Conservation (phyloP, 305 asterid genomes). For the Fraxinus angustifolia region DNA sequence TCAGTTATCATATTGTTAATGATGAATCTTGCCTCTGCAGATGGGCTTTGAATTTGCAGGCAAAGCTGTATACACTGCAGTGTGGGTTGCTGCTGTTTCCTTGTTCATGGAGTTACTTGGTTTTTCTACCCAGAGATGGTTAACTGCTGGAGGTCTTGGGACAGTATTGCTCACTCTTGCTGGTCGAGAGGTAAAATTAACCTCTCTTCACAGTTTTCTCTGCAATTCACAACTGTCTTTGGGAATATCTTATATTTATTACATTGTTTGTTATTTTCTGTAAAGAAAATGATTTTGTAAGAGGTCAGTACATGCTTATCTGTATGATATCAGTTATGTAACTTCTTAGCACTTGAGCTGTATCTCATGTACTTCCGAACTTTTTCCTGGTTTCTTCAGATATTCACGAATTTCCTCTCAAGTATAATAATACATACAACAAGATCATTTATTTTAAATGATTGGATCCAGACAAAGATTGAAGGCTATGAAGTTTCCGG, state of each 20-base stretch:
- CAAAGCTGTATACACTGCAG: constrained; percentile 81
- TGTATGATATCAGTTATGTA: neutral
- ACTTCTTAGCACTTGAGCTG: neutral
- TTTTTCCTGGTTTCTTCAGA: constrained; percentile 43
- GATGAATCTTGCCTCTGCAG: constrained; percentile 42
- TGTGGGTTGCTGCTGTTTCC: constrained; percentile 93
- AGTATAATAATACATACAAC: constrained; percentile 92
- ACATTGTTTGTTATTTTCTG: neutral
- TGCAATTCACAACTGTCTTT: neutral
- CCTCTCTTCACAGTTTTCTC: neutral
- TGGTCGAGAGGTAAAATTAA: constrained; percentile 80
- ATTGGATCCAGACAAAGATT: constrained; percentile 94
- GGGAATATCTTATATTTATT: neutral
- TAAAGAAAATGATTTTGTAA: neutral
- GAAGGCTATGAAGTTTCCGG: constrained; percentile 97
- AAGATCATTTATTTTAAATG: constrained; percentile 80
- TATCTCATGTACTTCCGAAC: neutral
- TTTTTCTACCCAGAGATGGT: constrained; percentile 92
- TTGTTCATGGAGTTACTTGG: constrained; percentile 97
- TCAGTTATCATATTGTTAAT: neutral
- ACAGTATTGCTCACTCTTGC: constrained; percentile 95
- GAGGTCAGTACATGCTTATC: neutral
- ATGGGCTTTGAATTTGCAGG: constrained; percentile 96
- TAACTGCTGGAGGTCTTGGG: constrained; percentile 98
- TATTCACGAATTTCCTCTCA: constrained; percentile 90